Percentiles rank a stretch among this genome's conserved stretches.
Evolutionary conservation across 176 grass and related monocot species (phyloP).

Genomic region (Guadua angustifolia): DNA sequence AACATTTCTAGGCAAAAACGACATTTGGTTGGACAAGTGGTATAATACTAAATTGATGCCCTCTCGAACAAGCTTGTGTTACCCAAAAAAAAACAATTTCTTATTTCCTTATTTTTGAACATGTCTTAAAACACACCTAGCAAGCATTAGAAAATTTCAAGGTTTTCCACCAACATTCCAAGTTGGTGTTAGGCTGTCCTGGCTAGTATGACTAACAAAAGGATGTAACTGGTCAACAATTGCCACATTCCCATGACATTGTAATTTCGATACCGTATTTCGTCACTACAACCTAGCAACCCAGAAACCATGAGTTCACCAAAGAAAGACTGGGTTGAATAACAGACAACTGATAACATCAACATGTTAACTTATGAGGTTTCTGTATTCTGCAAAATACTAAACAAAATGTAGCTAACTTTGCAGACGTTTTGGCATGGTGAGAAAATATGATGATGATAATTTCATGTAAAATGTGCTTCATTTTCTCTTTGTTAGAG

Average conservation of each 20-base stretch:
- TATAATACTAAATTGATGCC: too few species aligned
- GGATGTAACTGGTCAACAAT: not conserved
- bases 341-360: not conserved
- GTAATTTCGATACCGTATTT: not conserved
- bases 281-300: too few species aligned
- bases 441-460: not conserved
- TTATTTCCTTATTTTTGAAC: not conserved
- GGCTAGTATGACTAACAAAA: not conserved
- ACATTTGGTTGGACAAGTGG: too few species aligned
- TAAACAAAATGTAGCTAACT: conserved; percentile 1
- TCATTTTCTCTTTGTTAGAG: not conserved
- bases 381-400: not conserved
- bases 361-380: not conserved
- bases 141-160: not conserved
- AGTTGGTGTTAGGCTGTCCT: not conserved
- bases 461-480: not conserved
- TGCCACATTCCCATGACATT: not conserved
- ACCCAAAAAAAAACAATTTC: too few species aligned
- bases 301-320: too few species aligned
- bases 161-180: not conserved
- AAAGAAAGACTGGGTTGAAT: not conserved
- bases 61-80: too few species aligned
- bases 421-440: not conserved
- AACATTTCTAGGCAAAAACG: too few species aligned
- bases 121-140: not conserved